Percentiles rank a stretch among this genome's conserved stretches.
Conservation (phyloP, 306 rosid species). For the Prunus fruticosa region DNA sequence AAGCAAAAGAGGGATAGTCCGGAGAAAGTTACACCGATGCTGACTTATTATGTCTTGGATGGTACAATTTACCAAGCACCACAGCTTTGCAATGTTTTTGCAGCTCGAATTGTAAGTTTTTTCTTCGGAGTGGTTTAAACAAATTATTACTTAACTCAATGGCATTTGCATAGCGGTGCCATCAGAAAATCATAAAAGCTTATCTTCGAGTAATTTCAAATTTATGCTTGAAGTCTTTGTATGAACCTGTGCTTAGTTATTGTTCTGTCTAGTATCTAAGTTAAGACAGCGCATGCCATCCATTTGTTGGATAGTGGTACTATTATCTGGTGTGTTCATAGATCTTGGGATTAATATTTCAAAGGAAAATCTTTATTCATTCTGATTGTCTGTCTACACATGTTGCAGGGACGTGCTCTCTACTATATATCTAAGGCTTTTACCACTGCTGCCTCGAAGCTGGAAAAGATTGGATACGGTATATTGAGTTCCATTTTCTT, state of each 20-base stretch:
- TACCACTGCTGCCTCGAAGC: conserved; percentile 81
- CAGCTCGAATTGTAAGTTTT: conserved; percentile 73
- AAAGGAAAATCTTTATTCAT: conserved; percentile 18
- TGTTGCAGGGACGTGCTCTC: conserved; percentile 80
- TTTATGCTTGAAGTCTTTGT: neutral
- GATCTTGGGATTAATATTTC: neutral
- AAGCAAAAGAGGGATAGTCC: conserved; percentile 92
- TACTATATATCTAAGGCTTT: conserved; percentile 78
- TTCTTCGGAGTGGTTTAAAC: neutral
- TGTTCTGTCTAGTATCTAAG: neutral
- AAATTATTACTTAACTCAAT: neutral
- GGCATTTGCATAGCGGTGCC: neutral
- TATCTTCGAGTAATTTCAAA: neutral
- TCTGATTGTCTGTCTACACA: conserved; percentile 22
- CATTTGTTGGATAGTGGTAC: neutral
- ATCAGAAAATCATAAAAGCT: conserved; percentile 5
- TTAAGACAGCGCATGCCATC: neutral
- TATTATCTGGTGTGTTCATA: neutral
- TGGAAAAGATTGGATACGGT: conserved; percentile 96
- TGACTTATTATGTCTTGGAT: conserved; percentile 79
- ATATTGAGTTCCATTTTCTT: neutral
- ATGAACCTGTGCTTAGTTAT: conserved; percentile 3
- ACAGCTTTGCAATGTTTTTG: conserved; percentile 83
- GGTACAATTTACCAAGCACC: conserved; percentile 96
- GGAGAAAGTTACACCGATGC: conserved; percentile 82